These are phyloP conservation scores for Fusarium bulbicola DNA, from an alignment of 2,329 filamentous ascomycete species.

Conservation along the genomic window DNA sequence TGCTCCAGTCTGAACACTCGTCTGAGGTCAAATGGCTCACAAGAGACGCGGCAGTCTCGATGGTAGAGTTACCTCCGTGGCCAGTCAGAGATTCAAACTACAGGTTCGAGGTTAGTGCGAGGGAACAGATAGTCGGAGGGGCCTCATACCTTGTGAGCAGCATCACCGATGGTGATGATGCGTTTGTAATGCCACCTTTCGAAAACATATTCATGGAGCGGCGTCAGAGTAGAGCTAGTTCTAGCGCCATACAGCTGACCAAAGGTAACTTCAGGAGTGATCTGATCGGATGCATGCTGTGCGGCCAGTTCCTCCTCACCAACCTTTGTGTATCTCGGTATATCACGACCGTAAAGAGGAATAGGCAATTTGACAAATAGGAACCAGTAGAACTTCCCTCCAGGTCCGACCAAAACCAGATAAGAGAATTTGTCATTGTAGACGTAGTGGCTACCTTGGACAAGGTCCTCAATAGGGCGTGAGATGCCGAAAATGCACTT, in stretches of 20 bases:
- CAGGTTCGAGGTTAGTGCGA: fast-evolving
- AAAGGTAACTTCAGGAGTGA: neutral
- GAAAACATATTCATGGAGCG: conserved; percentile 6
- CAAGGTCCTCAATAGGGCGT: neutral
- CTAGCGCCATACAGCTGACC: neutral
- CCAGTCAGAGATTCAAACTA: conserved; percentile 2
- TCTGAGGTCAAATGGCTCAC: neutral
- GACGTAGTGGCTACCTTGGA: neutral
- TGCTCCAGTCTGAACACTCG: neutral
- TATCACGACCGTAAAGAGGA: neutral
- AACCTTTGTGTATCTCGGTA: neutral
- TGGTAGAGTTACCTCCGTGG: neutral
- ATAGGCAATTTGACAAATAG: neutral
- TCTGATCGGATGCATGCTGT: neutral
- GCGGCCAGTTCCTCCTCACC: neutral
- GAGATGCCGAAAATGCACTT: conserved; percentile 16
- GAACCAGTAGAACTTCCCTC: conserved; percentile 6
- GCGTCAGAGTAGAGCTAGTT: neutral
- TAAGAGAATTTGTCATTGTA: neutral
- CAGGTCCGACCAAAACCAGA: neutral
- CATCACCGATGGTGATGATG: neutral
- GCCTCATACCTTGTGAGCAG: conserved; percentile 4
- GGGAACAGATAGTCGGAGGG: fast-evolving
- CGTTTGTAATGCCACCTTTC: conserved; percentile 10
- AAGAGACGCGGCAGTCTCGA: neutral